These are phyloP conservation scores for Penicillium cinerascens DNA, from an alignment of 495 filamentous ascomycete genomes.

Conservation along the genomic window DNA sequence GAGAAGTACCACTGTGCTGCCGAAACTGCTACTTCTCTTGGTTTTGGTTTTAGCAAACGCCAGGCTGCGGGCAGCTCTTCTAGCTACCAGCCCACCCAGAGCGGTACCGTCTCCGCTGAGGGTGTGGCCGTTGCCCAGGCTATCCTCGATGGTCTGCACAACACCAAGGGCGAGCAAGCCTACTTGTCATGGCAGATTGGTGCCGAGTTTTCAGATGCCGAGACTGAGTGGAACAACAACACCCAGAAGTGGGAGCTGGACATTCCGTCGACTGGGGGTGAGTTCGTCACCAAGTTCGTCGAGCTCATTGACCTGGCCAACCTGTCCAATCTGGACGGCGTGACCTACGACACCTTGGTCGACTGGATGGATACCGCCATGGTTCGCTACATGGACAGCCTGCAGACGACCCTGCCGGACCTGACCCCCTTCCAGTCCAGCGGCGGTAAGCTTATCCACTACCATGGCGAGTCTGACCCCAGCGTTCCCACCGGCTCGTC, in stretches of 20 bases:
- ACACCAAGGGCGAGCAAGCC: conserved; percentile 27
- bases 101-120: conserved; percentile 27
- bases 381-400: conserved; percentile 31
- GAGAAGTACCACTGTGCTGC: conserved; percentile 49
- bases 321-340: conserved; percentile 31
- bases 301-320: conserved; percentile 29
- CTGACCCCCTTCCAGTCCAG: conserved; percentile 35
- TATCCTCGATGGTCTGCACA: conserved; percentile 33
- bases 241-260: conserved; percentile 33
- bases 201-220: conserved; percentile 27
- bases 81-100: conserved; percentile 30
- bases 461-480: conserved; percentile 51
- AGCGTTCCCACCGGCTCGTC: conserved; percentile 47
- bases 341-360: conserved; percentile 42
- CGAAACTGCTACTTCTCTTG: conserved; percentile 27
- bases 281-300: conserved; percentile 38
- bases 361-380: conserved; percentile 37
- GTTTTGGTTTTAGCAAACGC: conserved; percentile 33
- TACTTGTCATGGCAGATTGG: conserved; percentile 35
- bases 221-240: conserved; percentile 27
- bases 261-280: conserved; percentile 29
- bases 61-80: conserved; percentile 29
- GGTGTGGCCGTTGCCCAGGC: conserved; percentile 30
- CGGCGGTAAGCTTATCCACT: conserved; percentile 50
- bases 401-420: conserved; percentile 49